These are phyloP conservation scores for Thalia dealbata DNA, from an alignment of 176 grass and related monocot species.

Conservation along the genomic window DNA sequence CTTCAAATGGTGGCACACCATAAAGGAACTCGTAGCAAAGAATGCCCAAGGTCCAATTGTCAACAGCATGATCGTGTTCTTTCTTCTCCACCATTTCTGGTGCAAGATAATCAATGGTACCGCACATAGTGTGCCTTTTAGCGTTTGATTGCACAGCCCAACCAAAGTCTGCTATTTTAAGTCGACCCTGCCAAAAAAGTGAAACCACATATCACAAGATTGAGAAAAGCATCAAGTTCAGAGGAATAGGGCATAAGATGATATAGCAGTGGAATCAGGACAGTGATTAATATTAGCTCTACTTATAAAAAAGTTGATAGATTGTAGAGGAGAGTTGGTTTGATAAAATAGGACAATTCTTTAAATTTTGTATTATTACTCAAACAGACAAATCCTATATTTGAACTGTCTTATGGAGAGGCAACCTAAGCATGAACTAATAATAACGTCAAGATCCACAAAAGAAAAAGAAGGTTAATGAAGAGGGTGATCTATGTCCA, in stretches of 20 bases:
- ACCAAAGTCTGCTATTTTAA: constrained; percentile 97
- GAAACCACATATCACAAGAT: not conserved
- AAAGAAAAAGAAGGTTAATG: too few relatives aligned
- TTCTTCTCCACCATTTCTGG: constrained; percentile 92
- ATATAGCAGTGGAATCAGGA: too few relatives aligned
- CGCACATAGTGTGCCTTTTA: constrained; percentile 87
- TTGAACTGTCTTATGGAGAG: too few relatives aligned
- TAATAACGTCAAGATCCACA: too few relatives aligned
- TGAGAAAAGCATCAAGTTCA: not conserved
- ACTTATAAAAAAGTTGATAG: too few relatives aligned
- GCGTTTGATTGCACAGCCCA: constrained; percentile 66
- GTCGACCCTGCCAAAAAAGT: constrained; percentile 48
- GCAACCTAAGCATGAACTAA: too few relatives aligned
- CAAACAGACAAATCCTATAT: too few relatives aligned
- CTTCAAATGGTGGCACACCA: constrained; percentile 75
- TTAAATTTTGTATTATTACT: too few relatives aligned
- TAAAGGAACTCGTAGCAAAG: constrained; percentile 90
- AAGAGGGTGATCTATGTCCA: too few relatives aligned
- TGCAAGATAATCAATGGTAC: constrained; percentile 86
- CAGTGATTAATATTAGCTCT: too few relatives aligned
- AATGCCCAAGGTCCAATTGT: constrained; percentile 90
- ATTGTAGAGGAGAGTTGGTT: too few relatives aligned
- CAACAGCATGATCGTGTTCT: constrained; percentile 77
- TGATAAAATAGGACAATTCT: too few relatives aligned
- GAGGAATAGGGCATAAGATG: not conserved